Evolutionary conservation across 2,329 filamentous ascomycete genomes (phyloP), one percentile per base, ranked within the genome.

Genomic region (Diaporthe amygdali): DNA sequence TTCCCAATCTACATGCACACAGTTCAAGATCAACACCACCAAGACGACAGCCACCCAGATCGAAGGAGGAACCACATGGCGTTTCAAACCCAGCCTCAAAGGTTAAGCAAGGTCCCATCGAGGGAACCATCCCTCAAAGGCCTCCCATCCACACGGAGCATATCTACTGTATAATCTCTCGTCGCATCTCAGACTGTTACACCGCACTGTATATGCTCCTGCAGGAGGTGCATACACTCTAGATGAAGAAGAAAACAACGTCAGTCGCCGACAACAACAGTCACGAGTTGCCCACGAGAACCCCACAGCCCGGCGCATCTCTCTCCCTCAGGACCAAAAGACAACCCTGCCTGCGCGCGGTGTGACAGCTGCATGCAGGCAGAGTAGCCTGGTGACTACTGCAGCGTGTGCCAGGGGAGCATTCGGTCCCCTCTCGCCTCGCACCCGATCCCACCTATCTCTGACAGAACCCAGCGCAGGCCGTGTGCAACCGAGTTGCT

Each of bases 331-430:
- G n/a, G n/a, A n/a, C n/a, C n/a, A 22, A 20, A 15, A 22, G 52
- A 2, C 7, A 20, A 34, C 27, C 41, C 27, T 34, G 41, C 41
- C 27, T 34, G 41, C 66, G 39, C 49, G 66, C 41, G 27, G 39
- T 39, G 39, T 59, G 30, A 68, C 52, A 68, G 52, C 52, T 59
- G 52, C 30, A 68, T 59, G 66, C 66, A 49, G 41, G 39, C 22
- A 56, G 25, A 54, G 56, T 44, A 55, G 39, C 20, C 34, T 14
- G 14, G 12, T 15, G 5, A 46, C n/a, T 68, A 27, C 51, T 37
- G 51, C 51, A 67, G 63, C 34, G 44, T 37, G 52, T 56, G 32
- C 32, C n/a, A 39, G 52, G 34, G 34, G 34, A 25, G 20, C 52
- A 37, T 61, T 61, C 56, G 39, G 39, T 61, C 17, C 14, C 54